phyloP scores from a whole-genome alignment of 1,139 yeast species.

The Schwanniomyces etchellsii region DNA sequence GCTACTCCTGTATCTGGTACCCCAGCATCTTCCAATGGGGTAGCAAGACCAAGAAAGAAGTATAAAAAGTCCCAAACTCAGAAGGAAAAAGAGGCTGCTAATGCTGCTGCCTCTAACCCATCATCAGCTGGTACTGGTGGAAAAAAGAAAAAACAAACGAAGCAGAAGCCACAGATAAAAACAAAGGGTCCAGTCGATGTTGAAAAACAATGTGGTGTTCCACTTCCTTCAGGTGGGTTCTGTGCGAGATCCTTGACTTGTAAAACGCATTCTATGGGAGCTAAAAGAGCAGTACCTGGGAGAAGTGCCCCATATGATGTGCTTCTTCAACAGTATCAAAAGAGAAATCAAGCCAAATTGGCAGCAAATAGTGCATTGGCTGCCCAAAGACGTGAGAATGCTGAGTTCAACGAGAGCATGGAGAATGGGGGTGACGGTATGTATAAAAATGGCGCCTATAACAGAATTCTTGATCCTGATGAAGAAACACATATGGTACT shows the following conservation, averaged over 20 bases:
- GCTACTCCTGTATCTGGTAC: slow-evolving; percentile 33
- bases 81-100: slow-evolving; percentile 44
- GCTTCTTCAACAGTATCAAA: slow-evolving; percentile 82
- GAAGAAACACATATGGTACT: slow-evolving; percentile 92
- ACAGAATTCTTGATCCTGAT: slow-evolving; percentile 56
- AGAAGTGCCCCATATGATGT: slow-evolving; percentile 90
- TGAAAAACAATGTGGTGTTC: slow-evolving; percentile 95
- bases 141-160: slow-evolving; percentile 39
- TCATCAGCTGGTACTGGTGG: slow-evolving; percentile 11
- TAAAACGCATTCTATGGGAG: slow-evolving; percentile 98
- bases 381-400: slow-evolving; percentile 42
- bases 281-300: slow-evolving; percentile 91
- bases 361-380: slow-evolving; percentile 79
- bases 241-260: slow-evolving; percentile 95
- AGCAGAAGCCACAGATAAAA: slow-evolving; percentile 51
- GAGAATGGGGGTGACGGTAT: slow-evolving; percentile 16
- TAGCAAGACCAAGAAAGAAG: slow-evolving; percentile 36
- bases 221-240: slow-evolving; percentile 83
- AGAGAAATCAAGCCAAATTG: slow-evolving; percentile 84
- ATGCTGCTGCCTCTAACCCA: slow-evolving; percentile 24
- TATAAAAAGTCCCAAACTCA: slow-evolving; percentile 41
- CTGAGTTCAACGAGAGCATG: slow-evolving; percentile 30
- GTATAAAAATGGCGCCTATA: slow-evolving; percentile 13
- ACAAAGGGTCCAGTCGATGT: slow-evolving; percentile 85
- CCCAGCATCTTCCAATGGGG: slow-evolving; percentile 11